These are phyloP conservation scores for Corylus avellana DNA, from an alignment of 306 rosid genomes.

Conservation along the genomic window DNA sequence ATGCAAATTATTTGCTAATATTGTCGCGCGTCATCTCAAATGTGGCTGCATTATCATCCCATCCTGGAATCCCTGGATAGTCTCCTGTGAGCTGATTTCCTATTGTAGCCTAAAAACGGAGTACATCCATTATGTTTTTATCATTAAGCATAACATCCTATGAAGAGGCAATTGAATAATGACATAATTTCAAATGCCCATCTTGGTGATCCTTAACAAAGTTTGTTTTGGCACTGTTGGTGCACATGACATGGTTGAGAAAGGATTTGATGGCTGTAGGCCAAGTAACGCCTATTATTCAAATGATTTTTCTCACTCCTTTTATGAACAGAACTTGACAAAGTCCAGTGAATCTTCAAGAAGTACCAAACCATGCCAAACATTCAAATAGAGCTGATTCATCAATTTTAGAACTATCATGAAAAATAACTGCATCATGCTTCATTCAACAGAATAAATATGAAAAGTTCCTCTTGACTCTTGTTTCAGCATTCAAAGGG, in stretches of 20 bases:
- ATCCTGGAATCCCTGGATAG: constrained; percentile 77
- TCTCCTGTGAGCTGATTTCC: constrained; percentile 65
- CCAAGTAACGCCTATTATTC: neutral
- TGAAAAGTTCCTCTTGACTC: neutral
- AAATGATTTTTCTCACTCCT: neutral
- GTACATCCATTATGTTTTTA: constrained; percentile 25
- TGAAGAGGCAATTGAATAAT: neutral
- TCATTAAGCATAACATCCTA: constrained; percentile 15
- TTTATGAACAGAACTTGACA: neutral
- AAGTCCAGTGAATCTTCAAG: neutral
- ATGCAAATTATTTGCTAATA: constrained; percentile 59
- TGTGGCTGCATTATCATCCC: constrained; percentile 85
- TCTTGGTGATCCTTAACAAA: constrained; percentile 16
- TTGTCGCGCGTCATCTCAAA: constrained; percentile 53
- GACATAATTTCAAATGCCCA: constrained; percentile 22
- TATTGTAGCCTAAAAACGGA: constrained; percentile 54
- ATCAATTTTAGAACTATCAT: neutral
- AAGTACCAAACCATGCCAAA: neutral
- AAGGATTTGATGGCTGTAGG: neutral
- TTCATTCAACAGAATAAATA: neutral
- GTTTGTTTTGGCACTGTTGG: constrained; percentile 13
- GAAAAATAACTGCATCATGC: neutral
- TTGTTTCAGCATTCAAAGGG: neutral
- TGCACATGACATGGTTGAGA: neutral
- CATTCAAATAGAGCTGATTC: neutral